These are phyloP conservation scores for Colletotrichum filicis DNA, from an alignment of 2,329 filamentous ascomycete species.

Conservation along the genomic window DNA sequence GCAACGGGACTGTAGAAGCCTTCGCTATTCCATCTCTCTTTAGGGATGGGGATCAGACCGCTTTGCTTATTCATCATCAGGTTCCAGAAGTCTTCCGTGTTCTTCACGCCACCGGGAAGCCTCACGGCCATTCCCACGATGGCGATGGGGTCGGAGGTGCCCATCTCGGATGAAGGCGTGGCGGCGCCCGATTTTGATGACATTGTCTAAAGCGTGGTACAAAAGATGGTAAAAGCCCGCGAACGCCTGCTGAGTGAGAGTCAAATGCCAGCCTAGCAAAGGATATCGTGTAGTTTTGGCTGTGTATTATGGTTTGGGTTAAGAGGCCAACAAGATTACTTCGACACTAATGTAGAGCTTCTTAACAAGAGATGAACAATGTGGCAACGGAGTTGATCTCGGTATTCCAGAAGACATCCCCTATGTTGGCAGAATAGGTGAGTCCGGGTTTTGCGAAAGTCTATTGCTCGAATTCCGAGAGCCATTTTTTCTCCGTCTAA, in stretches of 20 bases:
- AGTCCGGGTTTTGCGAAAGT: not conserved
- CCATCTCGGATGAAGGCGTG: constrained; percentile 24
- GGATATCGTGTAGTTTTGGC: not conserved
- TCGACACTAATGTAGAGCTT: constrained; percentile 11
- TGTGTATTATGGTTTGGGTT: not conserved
- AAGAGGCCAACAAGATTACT: not conserved
- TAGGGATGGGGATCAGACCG: constrained; percentile 39
- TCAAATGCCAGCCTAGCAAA: not conserved
- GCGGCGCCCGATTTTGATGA: constrained; percentile 1
- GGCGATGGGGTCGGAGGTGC: constrained; percentile 40
- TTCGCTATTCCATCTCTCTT: constrained; percentile 41
- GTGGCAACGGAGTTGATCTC: not conserved
- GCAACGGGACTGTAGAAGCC: constrained; percentile 36
- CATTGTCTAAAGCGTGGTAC: not conserved
- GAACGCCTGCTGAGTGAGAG: not conserved
- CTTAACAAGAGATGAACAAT: constrained; percentile 15
- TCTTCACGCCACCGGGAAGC: constrained; percentile 43
- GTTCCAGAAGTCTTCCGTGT: constrained; percentile 43
- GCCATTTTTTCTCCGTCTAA: not conserved
- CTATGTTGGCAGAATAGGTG: not conserved
- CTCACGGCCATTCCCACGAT: constrained; percentile 45
- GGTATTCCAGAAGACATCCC: not conserved
- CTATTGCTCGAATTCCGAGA: not conserved
- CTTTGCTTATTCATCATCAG: constrained; percentile 42
- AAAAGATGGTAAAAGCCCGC: not conserved